Percentiles rank a stretch among this genome's conserved stretches.
Evolutionary conservation across 2,329 filamentous ascomycete genomes (phyloP).

Genomic region (Fusarium continuum): DNA sequence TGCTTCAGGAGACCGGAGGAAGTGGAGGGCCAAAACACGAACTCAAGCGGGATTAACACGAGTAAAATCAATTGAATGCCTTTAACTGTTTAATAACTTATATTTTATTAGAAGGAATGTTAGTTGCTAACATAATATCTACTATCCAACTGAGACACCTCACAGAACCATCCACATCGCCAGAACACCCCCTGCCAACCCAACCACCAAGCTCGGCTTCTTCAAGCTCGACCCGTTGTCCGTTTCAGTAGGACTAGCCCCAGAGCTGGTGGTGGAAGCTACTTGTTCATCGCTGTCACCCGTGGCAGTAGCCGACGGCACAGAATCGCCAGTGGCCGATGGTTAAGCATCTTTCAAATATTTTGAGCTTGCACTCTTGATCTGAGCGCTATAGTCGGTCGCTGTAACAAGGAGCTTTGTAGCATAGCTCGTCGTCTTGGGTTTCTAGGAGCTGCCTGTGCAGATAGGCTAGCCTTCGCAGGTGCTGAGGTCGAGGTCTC

Average conservation of each 20-base stretch:
- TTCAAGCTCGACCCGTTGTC: not conserved
- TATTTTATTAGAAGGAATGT: too few species aligned
- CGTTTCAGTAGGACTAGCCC: not conserved
- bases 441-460: not conserved
- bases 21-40: too few species aligned
- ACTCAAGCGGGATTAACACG: not conserved
- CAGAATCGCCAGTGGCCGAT: not conserved
- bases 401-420: not conserved
- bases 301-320: not conserved
- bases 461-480: conserved; percentile 24
- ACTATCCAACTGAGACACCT: not conserved
- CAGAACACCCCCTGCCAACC: not conserved
- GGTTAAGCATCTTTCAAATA: not conserved
- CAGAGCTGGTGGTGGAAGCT: not conserved
- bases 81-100: not conserved
- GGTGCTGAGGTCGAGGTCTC: conserved; percentile 8
- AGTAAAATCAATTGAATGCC: not conserved
- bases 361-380: conserved; percentile 15
- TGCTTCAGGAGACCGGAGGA: not conserved
- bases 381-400: not conserved
- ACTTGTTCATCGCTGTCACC: not conserved
- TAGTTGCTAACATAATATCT: not conserved
- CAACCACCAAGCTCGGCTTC: not conserved
- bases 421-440: conserved; percentile 3
- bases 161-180: conserved; percentile 1